Base-by-base conservation (phyloP, 768 basidiomycete genomes). In the Boletus reticulatus region DNA sequence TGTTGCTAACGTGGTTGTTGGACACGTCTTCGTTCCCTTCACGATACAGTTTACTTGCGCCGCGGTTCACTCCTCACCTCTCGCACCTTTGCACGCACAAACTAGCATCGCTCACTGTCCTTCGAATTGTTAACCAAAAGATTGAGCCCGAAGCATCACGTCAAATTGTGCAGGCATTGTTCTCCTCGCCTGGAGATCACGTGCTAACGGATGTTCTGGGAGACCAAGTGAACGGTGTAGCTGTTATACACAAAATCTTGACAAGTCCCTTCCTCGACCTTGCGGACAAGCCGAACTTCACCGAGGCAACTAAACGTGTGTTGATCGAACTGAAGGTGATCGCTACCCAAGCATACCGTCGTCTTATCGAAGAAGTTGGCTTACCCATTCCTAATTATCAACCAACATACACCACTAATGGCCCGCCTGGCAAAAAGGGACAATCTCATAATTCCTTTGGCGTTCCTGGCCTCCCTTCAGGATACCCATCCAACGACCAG, bases 31-130 rank as follows among this genome's bases (percentile, higher is more conserved):
- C 86, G 59, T 92, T 99, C 78, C 92, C 92, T 2, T 94, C 94
- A n/a, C 84, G 97, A 43, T 99, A 97, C 78, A 87, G 88, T 55
- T 78, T 99, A 47, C 80, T 98, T 45, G 94, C 97, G 1, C 94
- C 94, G 44, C 92, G 96, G 47, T 96, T 99, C 73, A 93, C 94
- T 0, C 93, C 97, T 45, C 96, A 98, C 67, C 80, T 98, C 38
- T 94, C 94, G 4, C 95, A 98, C 72, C 80, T 98, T 55, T 98
- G 95, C 78, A 97, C 94, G 4, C 97, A 99, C 78, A 98, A 98
- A 73, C 73, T 99, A 64, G 96, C 97, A 0, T 97, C 94, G 3
- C 79, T 95, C 61, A 96, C 94, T 1, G 94, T 98, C 39, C 79
- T 99, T 60, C 82, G 95, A 68, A 93, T 99, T 63, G 88, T 98